phyloP scores from a whole-genome alignment of 345 rosid species.

The Alliaria petiolata region DNA sequence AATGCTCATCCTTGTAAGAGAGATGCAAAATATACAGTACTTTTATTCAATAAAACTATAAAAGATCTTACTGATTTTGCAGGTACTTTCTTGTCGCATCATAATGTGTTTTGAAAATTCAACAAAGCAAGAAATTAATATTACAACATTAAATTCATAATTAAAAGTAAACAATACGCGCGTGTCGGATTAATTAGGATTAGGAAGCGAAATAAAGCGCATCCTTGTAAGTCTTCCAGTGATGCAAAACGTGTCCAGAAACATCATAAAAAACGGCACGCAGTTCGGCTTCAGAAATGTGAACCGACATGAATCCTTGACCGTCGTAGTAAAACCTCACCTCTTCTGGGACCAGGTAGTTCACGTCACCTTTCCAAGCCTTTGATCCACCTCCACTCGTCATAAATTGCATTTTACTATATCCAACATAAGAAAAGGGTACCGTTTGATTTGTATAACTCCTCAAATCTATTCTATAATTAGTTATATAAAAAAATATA shows the following conservation, averaged over 20 bases:
- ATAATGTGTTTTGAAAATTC: neutral
- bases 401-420: slow-evolving; percentile 50
- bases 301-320: slow-evolving; percentile 71
- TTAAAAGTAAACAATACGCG: neutral
- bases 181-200: neutral
- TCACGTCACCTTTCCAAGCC: slow-evolving; percentile 65
- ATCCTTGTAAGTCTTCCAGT: slow-evolving; percentile 40
- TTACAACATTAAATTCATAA: neutral
- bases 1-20: too few species aligned
- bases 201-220: slow-evolving; percentile 3
- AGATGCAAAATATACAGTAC: too few species aligned
- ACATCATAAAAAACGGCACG: slow-evolving; percentile 44
- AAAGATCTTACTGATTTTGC: neutral
- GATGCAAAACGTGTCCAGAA: slow-evolving; percentile 45
- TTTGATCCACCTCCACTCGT: slow-evolving; percentile 81
- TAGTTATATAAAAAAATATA: too few species aligned
- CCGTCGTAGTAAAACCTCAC: slow-evolving; percentile 69
- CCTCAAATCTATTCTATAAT: too few species aligned
- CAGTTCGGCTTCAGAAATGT: slow-evolving; percentile 25
- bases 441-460: too few species aligned
- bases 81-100: neutral
- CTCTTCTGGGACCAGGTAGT: slow-evolving; percentile 14
- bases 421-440: too few species aligned
- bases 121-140: neutral
- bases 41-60: too few species aligned